These are phyloP conservation scores for Periglandula ipomoeae DNA, from an alignment of 2,329 filamentous ascomycete genomes.

Conservation along the genomic window DNA sequence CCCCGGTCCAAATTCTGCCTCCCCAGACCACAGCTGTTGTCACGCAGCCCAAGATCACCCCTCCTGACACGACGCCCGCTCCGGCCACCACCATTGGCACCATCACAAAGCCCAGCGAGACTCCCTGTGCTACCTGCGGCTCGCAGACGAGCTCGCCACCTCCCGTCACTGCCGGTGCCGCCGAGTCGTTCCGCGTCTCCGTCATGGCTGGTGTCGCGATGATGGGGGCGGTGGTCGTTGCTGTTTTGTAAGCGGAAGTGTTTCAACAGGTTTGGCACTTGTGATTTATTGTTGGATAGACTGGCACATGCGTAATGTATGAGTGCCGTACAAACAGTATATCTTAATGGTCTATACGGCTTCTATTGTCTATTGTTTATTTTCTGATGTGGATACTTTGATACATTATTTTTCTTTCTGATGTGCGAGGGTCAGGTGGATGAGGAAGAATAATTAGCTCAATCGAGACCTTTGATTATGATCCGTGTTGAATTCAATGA, in stretches of 20 bases:
- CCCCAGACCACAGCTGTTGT: background rate
- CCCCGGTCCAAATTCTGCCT: slow-evolving; percentile 8
- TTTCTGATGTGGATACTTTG: slow-evolving; percentile 2
- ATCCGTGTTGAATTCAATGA: background rate
- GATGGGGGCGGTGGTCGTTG: slow-evolving; percentile 13
- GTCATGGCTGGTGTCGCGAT: slow-evolving; percentile 9
- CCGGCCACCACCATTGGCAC: background rate
- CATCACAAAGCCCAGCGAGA: background rate
- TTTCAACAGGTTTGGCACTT: background rate
- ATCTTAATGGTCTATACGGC: background rate
- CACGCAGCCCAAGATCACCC: background rate
- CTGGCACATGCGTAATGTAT: background rate
- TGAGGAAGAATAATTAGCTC: background rate
- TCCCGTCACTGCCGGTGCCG: slow-evolving; percentile 12
- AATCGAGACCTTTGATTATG: background rate
- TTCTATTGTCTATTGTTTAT: background rate
- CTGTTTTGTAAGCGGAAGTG: slow-evolving; percentile 11
- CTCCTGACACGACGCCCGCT: background rate
- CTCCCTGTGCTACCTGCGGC: slow-evolving; percentile 9
- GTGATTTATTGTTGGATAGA: background rate
- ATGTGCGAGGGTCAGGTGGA: background rate
- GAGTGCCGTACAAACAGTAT: background rate
- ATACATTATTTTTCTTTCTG: background rate
- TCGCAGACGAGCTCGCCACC: slow-evolving; percentile 7
- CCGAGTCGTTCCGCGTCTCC: slow-evolving; percentile 10